Percentiles rank a stretch among this genome's conserved stretches.
phyloP scores from a whole-genome alignment of 331 rosid genomes.

The Acacia concinna region DNA sequence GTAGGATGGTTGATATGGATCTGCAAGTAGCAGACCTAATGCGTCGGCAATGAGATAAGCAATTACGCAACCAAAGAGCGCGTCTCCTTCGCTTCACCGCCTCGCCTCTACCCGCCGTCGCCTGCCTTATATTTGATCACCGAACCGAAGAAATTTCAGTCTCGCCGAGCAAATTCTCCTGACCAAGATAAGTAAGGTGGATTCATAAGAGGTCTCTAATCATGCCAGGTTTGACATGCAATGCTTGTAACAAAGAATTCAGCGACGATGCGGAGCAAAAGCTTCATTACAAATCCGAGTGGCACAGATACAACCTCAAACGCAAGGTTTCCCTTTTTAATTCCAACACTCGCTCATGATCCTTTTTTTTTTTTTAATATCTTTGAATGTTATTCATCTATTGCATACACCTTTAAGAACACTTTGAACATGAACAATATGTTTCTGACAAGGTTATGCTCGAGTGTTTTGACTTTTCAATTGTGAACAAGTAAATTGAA shows the following conservation, averaged over 20 bases:
- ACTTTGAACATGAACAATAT: background rate
- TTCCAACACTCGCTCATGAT: background rate
- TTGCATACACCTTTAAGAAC: background rate
- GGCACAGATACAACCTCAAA: slow-evolving; percentile 99
- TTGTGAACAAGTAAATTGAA: background rate
- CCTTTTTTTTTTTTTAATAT: background rate
- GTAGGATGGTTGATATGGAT: background rate
- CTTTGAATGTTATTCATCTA: background rate
- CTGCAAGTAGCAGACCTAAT: background rate
- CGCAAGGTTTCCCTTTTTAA: slow-evolving; percentile 66
- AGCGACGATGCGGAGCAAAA: slow-evolving; percentile 61
- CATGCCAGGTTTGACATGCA: slow-evolving; percentile 78
- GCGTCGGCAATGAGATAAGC: background rate
- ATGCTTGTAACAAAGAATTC: slow-evolving; percentile 87
- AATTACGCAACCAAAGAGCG: background rate
- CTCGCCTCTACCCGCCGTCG: slow-evolving; percentile 9
- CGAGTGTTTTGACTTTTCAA: background rate
- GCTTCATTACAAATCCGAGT: slow-evolving; percentile 93
- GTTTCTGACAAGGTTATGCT: background rate
- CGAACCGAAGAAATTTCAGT: background rate
- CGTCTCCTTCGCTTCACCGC: slow-evolving; percentile 21
- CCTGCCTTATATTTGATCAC: background rate
- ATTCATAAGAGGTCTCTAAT: background rate
- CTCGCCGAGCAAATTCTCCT: background rate
- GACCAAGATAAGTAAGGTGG: slow-evolving; percentile 4